These are phyloP conservation scores for Phalaenopsis hybrid DNA, from an alignment of 116 monocot species.

Conservation along the genomic window DNA sequence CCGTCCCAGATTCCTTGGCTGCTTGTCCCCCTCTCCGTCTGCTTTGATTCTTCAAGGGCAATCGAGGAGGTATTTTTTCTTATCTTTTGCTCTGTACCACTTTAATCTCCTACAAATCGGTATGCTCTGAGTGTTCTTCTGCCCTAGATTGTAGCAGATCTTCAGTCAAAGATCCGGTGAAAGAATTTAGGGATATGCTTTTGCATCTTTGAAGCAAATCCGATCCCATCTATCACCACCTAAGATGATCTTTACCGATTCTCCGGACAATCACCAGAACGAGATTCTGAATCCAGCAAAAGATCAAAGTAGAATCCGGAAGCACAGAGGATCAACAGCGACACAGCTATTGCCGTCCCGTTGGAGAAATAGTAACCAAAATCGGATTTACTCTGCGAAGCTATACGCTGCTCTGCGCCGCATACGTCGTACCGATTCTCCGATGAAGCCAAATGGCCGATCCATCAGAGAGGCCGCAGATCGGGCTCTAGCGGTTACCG, in stretches of 20 bases:
- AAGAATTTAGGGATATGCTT: neutral
- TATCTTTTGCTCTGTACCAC: neutral
- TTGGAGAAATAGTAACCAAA: conserved; percentile 15
- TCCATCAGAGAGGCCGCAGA: conserved; percentile 41
- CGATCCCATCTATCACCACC: neutral
- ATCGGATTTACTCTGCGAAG: conserved; percentile 17
- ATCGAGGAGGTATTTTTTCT: neutral
- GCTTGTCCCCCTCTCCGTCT: neutral
- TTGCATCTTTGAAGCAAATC: neutral
- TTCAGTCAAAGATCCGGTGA: neutral
- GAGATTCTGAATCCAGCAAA: neutral
- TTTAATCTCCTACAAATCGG: neutral
- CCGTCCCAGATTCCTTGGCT: neutral
- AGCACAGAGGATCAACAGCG: neutral
- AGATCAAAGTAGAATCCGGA: conserved; percentile 12
- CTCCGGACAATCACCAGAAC: neutral
- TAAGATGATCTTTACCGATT: neutral
- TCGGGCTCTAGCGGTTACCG: conserved; percentile 42
- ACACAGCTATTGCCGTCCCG: neutral
- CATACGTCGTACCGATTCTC: neutral
- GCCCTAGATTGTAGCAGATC: neutral
- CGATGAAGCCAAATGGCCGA: conserved; percentile 3
- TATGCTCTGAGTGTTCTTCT: neutral
- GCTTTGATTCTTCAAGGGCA: neutral
- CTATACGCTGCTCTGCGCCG: conserved; percentile 23